Conservation (phyloP, 441 rosid species). For the Metrosideros polymorpha region DNA sequence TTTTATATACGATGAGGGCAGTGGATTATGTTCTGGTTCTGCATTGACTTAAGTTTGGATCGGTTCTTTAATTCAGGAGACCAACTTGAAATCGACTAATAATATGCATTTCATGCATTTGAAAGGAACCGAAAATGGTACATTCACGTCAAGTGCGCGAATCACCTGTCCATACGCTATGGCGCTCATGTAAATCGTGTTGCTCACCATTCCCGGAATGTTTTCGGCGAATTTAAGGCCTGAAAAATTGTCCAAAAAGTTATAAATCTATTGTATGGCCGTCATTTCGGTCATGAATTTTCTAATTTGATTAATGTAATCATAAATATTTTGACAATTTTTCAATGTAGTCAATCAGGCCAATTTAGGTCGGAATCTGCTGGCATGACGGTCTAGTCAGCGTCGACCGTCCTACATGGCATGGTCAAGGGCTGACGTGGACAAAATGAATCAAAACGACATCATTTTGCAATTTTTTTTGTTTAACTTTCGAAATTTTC, state of each 20-base stretch:
- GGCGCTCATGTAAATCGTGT: no score
- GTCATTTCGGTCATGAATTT: rapidly evolving
- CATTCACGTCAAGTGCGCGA: rapidly evolving
- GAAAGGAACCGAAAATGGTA: background rate
- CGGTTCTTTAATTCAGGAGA: background rate
- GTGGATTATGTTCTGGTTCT: background rate
- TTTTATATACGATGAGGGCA: background rate
- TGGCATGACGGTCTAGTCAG: rapidly evolving
- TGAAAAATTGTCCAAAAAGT: background rate
- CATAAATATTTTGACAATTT: background rate
- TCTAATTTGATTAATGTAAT: rapidly evolving
- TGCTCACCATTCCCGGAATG: background rate
- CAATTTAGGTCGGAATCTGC: rapidly evolving
- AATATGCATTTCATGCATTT: background rate
- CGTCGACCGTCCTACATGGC: rapidly evolving
- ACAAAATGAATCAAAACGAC: background rate
- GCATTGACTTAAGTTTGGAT: background rate
- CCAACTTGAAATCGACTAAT: background rate
- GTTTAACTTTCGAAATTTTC: no score
- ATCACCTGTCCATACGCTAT: background rate
- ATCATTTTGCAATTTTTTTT: background rate
- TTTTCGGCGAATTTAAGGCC: background rate
- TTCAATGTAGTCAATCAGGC: background rate
- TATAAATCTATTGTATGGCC: rapidly evolving
- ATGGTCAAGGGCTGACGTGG: rapidly evolving